These are phyloP conservation scores for Cladosporium sp. DNA, from an alignment of 2,329 filamentous ascomycete genomes.

Conservation along the genomic window DNA sequence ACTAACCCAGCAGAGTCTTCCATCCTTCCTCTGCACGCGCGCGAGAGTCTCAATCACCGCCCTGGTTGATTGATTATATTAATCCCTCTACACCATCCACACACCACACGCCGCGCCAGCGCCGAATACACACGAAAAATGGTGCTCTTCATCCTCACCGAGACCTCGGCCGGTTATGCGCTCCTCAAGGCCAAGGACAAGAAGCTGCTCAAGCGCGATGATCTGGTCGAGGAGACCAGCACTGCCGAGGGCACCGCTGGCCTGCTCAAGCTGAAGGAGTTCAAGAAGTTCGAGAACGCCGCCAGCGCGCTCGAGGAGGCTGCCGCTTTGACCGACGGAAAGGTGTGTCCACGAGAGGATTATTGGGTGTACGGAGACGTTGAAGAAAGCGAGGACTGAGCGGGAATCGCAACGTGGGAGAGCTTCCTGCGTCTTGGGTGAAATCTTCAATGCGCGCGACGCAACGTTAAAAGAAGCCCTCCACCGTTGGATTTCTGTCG, in stretches of 20 bases:
- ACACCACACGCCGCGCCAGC: not conserved
- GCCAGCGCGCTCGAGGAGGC: slow-evolving; percentile 88
- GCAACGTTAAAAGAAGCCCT: not conserved
- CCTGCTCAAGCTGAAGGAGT: slow-evolving; percentile 94
- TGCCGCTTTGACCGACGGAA: slow-evolving; percentile 83
- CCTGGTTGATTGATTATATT: not conserved
- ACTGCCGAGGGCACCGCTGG: slow-evolving; percentile 83
- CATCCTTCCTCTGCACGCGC: not conserved
- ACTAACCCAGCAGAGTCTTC: slow-evolving; percentile 16
- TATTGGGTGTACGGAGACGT: not conserved
- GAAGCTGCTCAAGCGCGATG: slow-evolving; percentile 89
- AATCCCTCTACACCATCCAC: not conserved
- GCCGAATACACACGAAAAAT: slow-evolving; percentile 34
- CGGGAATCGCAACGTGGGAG: not conserved
- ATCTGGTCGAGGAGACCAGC: slow-evolving; percentile 71
- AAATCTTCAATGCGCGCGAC: slow-evolving; percentile 6
- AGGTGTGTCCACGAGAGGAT: slow-evolving; percentile 45
- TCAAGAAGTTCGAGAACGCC: slow-evolving; percentile 95
- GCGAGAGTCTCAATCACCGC: slow-evolving; percentile 12
- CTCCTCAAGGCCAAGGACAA: slow-evolving; percentile 98
- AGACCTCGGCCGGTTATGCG: slow-evolving; percentile 95
- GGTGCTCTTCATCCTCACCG: slow-evolving; percentile 77
- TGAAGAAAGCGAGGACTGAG: not conserved
- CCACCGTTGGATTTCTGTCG: not conserved
- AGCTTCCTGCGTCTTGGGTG: not conserved